A percentile compares a stretch with the other conserved stretches of the same genome.
Conservation (phyloP, 2,329 filamentous ascomycete species). For the Fusarium nisikadoi region DNA sequence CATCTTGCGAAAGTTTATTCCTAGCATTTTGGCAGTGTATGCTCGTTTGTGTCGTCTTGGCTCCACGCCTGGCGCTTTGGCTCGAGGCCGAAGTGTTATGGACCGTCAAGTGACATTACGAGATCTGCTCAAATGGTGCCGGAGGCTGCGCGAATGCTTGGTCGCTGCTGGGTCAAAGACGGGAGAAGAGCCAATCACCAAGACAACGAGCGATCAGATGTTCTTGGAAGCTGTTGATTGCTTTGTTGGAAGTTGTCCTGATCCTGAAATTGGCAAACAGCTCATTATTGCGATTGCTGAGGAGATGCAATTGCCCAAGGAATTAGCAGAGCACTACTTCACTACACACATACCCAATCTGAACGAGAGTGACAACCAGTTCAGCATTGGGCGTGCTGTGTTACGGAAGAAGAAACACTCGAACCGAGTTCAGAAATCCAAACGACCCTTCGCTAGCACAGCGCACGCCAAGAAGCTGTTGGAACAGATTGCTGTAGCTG, state of each 20-base stretch:
- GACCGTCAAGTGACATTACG: slow-evolving; percentile 71
- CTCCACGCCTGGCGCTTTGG: slow-evolving; percentile 53
- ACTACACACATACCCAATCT: slow-evolving; percentile 76
- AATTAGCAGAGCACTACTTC: slow-evolving; percentile 82
- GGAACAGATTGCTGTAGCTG: slow-evolving; percentile 86
- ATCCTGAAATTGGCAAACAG: slow-evolving; percentile 66
- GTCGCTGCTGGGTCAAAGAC: slow-evolving; percentile 69
- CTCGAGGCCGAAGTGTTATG: slow-evolving; percentile 55
- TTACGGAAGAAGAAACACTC: slow-evolving; percentile 67
- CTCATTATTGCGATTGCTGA: slow-evolving; percentile 80
- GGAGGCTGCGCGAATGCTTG: slow-evolving; percentile 76
- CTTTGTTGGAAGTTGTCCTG: slow-evolving; percentile 84
- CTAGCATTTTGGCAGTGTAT: slow-evolving; percentile 70
- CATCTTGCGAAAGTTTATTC: slow-evolving; percentile 70
- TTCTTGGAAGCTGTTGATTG: slow-evolving; percentile 95
- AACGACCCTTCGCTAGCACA: slow-evolving; percentile 85
- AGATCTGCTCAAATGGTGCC: slow-evolving; percentile 93
- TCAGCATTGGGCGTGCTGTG: slow-evolving; percentile 74
- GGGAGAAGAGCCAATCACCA: slow-evolving; percentile 76
- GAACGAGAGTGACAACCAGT: slow-evolving; percentile 65
- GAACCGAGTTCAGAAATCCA: slow-evolving; percentile 62
- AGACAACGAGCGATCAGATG: slow-evolving; percentile 80
- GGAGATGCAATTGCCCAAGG: slow-evolving; percentile 86
- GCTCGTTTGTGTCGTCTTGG: slow-evolving; percentile 62
- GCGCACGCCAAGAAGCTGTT: slow-evolving; percentile 84